phyloP scores from a whole-genome alignment of 1,139 yeast genomes.

The Yamadazyma triangularis region DNA sequence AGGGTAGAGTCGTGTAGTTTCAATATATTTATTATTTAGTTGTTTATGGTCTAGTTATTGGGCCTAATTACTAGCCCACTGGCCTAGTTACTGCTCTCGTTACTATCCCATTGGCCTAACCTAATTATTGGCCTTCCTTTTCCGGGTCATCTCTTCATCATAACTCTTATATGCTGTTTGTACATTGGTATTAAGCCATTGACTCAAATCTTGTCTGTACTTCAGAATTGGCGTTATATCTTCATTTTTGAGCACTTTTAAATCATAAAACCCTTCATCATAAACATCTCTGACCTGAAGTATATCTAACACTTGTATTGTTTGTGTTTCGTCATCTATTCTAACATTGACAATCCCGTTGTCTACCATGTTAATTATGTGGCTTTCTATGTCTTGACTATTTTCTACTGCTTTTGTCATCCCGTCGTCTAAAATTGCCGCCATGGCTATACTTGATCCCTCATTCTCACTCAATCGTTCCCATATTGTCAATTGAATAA shows the following conservation, averaged over 20 bases:
- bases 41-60: constrained; percentile 1
- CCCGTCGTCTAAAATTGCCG: constrained; percentile 8
- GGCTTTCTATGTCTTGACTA: constrained; percentile 17
- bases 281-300: constrained; percentile 27
- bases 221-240: constrained; percentile 8
- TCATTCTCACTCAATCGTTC: constrained; percentile 14
- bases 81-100: too few species aligned
- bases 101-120: too few species aligned
- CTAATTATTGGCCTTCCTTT: constrained; percentile 8
- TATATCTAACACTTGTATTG: constrained; percentile 17
- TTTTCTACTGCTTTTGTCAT: constrained; percentile 2
- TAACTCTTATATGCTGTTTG: constrained; percentile 1
- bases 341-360: constrained; percentile 20
- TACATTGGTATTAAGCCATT: constrained; percentile 6
- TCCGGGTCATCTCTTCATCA: constrained; percentile 1
- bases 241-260: constrained; percentile 18
- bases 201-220: constrained; percentile 3
- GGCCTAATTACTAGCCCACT: too few species aligned
- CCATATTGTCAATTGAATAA: constrained; percentile 24
- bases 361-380: constrained; percentile 13
- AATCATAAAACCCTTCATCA: constrained; percentile 16
- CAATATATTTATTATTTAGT: constrained; percentile 7
- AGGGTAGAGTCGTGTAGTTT: too few species aligned
- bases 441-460: constrained; percentile 13
- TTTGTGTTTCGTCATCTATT: constrained; percentile 23